Base-by-base conservation (phyloP, 306 rosid genomes). In the Casuarina cunninghamiana region DNA sequence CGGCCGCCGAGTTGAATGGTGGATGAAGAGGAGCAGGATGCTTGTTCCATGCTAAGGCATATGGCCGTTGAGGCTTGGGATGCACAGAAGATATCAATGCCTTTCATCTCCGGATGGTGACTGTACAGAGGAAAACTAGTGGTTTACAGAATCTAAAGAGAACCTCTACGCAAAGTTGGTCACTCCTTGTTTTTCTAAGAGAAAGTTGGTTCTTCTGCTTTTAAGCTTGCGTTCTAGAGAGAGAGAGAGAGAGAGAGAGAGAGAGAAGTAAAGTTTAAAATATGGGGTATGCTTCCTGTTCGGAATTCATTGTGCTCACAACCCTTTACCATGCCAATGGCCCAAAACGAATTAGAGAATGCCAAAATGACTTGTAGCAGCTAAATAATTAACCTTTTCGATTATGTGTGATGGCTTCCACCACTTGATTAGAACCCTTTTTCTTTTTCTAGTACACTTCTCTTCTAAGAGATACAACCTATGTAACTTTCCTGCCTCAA, bases 21-120 rank as follows among this genome's bases (percentile, higher is more conserved):
- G 45, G 98, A 87, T 3, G 90, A 76, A 0, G 93, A 93, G 12
- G 93, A 89, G 4, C 87, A 82, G 9, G 91, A 75, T 17, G 86
- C 88, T 85, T 86, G 87, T 38, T 95, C 97, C 98, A 88, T 88
- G 88, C 89, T 89, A 11, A 69, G 77, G 65, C 97, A 93, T 79
- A 93, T 89, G 69, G 96, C 90, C 46, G 97, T 95, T 53, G 98
- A 91, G 72, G 94, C 97, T 91, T 89, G 90, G 50, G 97, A 93
- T 46, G 88, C 88, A 79, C 93, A 95, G 76, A 93, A 87, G 53
- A 93, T 86, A 42, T 91, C 93, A 15, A 86, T 83, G 82, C 84
- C 85, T 82, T 92, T 94, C 97, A 89, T 87, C 75, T 85, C 69
- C 77, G 79, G 88, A 87, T 84, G 71, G 76, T 46, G 73, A 72